Evolutionary conservation across 192 early-diverging fungal genomes (phyloP).

Genomic region (Geranomyces variabilis): DNA sequence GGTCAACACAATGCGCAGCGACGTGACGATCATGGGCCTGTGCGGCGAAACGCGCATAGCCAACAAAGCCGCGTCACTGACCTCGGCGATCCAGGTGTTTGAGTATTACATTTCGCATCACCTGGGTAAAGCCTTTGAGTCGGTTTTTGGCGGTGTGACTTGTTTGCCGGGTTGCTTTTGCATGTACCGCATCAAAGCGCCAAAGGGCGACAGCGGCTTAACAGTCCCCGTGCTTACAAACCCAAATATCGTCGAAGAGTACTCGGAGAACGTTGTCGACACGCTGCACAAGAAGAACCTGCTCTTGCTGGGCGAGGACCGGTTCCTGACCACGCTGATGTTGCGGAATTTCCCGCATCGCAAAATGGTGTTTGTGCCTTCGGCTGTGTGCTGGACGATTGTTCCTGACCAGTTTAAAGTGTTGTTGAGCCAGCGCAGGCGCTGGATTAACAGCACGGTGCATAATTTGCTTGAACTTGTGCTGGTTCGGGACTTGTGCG

Average conservation of each 20-base stretch:
- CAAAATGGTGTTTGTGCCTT: conserved; percentile 84
- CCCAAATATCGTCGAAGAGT: conserved; percentile 81
- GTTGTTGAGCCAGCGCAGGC: conserved; percentile 86
- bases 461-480: conserved; percentile 88
- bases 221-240: conserved; percentile 83
- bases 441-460: conserved; percentile 94
- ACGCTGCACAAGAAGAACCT: conserved; percentile 94
- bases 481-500: conserved; percentile 79
- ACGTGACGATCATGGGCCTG: conserved; percentile 80
- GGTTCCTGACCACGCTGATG: conserved; percentile 90
- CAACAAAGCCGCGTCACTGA: conserved; percentile 85
- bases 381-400: conserved; percentile 81
- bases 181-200: conserved; percentile 74
- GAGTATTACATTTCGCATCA: conserved; percentile 97
- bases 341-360: conserved; percentile 89
- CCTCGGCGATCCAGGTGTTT: conserved; percentile 91
- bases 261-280: conserved; percentile 82
- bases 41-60: conserved; percentile 92
- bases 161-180: conserved; percentile 96
- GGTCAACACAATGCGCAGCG: conserved; percentile 67
- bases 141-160: conserved; percentile 93
- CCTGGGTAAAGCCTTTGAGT: conserved; percentile 90
- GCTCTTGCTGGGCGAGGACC: conserved; percentile 86
- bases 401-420: conserved; percentile 85
- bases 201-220: conserved; percentile 20